Base-by-base conservation (phyloP, 306 rosid genomes). In the Acacia crassicarpa region DNA sequence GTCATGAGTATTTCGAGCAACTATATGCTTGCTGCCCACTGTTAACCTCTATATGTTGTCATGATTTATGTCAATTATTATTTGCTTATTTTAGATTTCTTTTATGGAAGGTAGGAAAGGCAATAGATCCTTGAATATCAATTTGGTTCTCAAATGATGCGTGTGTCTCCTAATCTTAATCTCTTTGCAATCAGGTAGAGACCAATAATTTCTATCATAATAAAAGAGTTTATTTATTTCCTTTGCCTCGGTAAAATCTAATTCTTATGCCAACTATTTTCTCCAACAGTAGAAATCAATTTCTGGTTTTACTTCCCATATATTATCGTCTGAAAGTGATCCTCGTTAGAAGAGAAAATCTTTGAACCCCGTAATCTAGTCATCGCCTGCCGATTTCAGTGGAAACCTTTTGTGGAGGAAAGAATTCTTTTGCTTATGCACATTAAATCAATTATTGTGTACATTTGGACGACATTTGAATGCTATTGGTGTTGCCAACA, bases 81-180 rank as follows among this genome's bases (percentile, higher is more conserved):
- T 20, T 58, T 53, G 75, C 65, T n/a, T 44, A 49, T 70, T 23
- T 48, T 23, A 46, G 20, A 74, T 22, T 11, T 35, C 67, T n/a
- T 74, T 33, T 51, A 32, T 35, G 4, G 35, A 23, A 56, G 30
- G 27, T 35, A 58, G 40, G 20, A 13, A 77, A 17, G 73, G 13
- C 16, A 17, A 74, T 51, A 68, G n/a, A 20, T 77, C 40, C 54
- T 74, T 80, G 61, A 79, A 76, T 61, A 77, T 63, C 79, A 61
- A 74, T 83, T 79, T 38, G 73, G 56, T 84, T 80, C 68, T 82
- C 73, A 76, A 79, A 43, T 80, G 75, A 53, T 80, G 67, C 49
- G 41, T 30, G 20, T 30, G 53, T 73, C 19, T 25, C 51, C 80
- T 63, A 77, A 74, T 78, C 71, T 67, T 20, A 49, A 19, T 75